Conservation (phyloP, 116 monocot genomes). For the Posidonia oceanica region DNA sequence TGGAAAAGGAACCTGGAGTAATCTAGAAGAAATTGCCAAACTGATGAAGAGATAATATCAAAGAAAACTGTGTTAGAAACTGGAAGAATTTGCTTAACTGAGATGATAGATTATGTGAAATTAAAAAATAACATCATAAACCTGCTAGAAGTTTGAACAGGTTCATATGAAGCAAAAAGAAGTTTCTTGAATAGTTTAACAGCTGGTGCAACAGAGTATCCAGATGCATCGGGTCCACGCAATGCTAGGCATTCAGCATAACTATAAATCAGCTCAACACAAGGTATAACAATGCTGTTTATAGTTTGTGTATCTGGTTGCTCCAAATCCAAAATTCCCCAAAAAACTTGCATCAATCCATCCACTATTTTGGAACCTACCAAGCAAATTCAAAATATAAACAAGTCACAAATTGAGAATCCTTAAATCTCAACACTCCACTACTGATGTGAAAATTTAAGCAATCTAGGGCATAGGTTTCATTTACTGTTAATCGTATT, state of each 20-base stretch:
- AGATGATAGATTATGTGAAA: constrained; percentile 2
- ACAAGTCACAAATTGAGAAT: too few relatives aligned
- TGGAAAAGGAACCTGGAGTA: constrained; percentile 98
- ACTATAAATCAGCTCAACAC: constrained; percentile 94
- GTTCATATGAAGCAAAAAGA: constrained; percentile 86
- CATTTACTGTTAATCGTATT: too few relatives aligned
- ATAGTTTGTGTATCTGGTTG: constrained; percentile 88
- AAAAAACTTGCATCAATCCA: constrained; percentile 87
- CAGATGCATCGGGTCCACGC: constrained; percentile 39
- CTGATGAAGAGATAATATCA: constrained; percentile 36
- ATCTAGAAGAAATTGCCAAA: constrained; percentile 95
- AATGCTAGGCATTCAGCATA: constrained; percentile 94
- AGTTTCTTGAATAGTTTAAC: constrained; percentile 71
- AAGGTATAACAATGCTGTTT: constrained; percentile 80
- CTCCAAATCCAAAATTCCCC: constrained; percentile 83
- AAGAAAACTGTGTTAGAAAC: not conserved
- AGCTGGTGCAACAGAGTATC: constrained; percentile 63
- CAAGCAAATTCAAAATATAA: too few relatives aligned
- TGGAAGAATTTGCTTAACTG: not conserved
- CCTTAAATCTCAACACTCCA: too few relatives aligned
- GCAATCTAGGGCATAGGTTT: too few relatives aligned
- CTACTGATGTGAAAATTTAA: too few relatives aligned
- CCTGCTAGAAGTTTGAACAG: constrained; percentile 93
- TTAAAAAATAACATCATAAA: constrained; percentile 1
- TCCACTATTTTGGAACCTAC: constrained; percentile 81